Conservation (phyloP, 306 rosid species). For the Comarum palustre region DNA sequence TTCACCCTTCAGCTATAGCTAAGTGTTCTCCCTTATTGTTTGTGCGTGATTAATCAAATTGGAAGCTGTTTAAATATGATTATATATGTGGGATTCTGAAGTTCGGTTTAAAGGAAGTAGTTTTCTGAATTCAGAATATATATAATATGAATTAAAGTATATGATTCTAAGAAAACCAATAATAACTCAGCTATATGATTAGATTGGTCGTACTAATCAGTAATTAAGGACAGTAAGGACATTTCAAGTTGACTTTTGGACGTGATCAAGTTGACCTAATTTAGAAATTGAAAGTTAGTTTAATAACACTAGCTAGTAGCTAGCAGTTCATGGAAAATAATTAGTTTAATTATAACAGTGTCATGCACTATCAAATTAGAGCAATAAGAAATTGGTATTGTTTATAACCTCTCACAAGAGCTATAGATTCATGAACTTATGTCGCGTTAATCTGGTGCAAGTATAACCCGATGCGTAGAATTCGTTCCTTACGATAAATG, state of each 20-base stretch:
- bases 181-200: not conserved
- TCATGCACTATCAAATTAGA: not conserved
- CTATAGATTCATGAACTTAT: not conserved
- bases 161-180: conserved; percentile 11
- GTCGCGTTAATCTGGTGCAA: too few species aligned
- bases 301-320: not conserved
- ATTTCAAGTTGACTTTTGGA: not conserved
- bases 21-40: not conserved
- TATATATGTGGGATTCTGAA: not conserved
- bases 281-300: not conserved
- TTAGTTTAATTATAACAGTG: not conserved
- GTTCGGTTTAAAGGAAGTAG: not conserved
- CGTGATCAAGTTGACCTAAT: not conserved
- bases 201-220: not conserved
- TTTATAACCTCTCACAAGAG: not conserved
- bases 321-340: not conserved
- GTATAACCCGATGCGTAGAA: too few species aligned
- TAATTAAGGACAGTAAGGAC: not conserved
- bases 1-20: not conserved
- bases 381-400: not conserved
- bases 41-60: not conserved
- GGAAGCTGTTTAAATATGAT: not conserved
- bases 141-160: not conserved
- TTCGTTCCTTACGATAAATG: too few species aligned
- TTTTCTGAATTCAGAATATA: not conserved